Percentiles rank a stretch among this genome's conserved stretches.
phyloP scores from a whole-genome alignment of 768 basidiomycete species.

The Lentinula boryana region DNA sequence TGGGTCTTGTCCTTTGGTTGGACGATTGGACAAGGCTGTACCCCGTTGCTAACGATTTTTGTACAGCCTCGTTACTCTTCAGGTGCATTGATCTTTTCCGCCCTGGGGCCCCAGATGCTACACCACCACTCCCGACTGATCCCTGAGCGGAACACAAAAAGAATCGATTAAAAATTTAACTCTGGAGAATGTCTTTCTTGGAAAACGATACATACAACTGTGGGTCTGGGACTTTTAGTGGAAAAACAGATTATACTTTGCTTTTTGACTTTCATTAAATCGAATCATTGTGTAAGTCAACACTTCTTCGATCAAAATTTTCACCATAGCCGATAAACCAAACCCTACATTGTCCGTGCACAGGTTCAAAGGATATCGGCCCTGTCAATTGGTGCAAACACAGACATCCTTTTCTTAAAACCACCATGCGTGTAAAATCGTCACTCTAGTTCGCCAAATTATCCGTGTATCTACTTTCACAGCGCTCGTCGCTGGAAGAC shows the following conservation, averaged over 20 bases:
- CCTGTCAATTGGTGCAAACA: slow-evolving; percentile 5
- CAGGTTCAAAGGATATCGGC: not conserved
- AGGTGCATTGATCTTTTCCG: not conserved
- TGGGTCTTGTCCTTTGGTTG: not conserved
- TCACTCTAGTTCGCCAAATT: not conserved
- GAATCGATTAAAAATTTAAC: not conserved
- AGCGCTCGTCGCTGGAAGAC: slow-evolving; percentile 53
- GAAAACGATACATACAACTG: not conserved
- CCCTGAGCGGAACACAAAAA: not conserved
- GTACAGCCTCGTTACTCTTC: not conserved
- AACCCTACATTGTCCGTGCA: not conserved
- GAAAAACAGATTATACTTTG: not conserved
- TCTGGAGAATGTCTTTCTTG: not conserved
- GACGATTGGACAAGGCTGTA: not conserved
- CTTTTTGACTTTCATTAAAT: not conserved
- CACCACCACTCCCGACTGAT: not conserved
- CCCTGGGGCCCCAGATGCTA: not conserved
- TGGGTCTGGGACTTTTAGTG: not conserved
- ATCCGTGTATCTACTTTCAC: slow-evolving; percentile 34
- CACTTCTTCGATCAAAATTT: not conserved
- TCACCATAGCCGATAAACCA: not conserved
- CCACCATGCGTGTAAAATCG: slow-evolving; percentile 1
- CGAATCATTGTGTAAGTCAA: not conserved
- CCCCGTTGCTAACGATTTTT: not conserved
- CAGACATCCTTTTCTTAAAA: not conserved